phyloP scores from a whole-genome alignment of 257 asterid genomes.

The Dorcoceras hygrometricum region DNA sequence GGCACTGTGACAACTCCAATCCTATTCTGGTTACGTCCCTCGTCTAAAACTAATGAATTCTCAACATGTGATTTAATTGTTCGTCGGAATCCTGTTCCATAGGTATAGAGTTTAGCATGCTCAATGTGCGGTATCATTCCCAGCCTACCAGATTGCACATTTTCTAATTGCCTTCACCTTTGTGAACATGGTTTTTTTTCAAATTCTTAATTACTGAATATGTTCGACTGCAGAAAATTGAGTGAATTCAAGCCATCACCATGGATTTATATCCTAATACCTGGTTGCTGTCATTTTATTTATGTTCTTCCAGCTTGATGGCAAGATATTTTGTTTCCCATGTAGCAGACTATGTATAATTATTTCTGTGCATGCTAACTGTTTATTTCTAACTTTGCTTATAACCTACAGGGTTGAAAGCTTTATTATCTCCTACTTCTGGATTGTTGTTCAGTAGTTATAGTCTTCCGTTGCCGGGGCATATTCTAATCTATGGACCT shows the following conservation, averaged over 20 bases:
- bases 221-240: background rate
- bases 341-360: background rate
- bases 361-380: background rate
- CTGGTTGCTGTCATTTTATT: background rate
- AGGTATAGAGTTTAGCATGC: background rate
- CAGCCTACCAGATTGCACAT: too few relatives aligned
- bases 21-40: background rate
- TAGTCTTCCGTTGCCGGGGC: slow-evolving; percentile 86
- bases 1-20: too few relatives aligned
- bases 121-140: background rate
- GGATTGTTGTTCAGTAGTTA: slow-evolving; percentile 53
- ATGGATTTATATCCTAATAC: too few relatives aligned
- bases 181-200: background rate
- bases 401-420: slow-evolving; percentile 61
- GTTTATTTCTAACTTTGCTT: slow-evolving; percentile 21
- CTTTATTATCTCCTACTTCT: slow-evolving; percentile 61
- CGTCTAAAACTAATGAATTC: background rate
- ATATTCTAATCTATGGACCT: slow-evolving; percentile 83
- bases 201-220: background rate
- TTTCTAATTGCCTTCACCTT: background rate
- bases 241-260: background rate
- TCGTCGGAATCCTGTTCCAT: background rate
- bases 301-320: background rate
- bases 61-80: background rate
- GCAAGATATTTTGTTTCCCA: slow-evolving; percentile 1